Evolutionary conservation across 345 rosid species (phyloP), one percentile per base, ranked within the genome.

Genomic region (Hypericum perforatum): DNA sequence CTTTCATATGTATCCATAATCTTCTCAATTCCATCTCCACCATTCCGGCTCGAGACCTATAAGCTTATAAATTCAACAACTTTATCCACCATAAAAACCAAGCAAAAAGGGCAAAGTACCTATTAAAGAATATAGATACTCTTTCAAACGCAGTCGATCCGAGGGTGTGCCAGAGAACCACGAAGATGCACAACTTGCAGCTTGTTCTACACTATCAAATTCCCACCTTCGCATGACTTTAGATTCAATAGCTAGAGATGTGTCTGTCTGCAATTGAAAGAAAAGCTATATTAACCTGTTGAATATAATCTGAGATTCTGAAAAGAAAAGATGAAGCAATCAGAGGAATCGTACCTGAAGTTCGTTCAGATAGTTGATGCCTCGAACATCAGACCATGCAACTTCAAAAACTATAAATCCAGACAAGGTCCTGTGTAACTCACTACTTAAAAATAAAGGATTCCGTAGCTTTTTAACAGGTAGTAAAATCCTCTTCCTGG

Each of bases 391-490:
- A 15, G 59, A 72, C 99, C 94, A 89, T 41, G 77, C 63, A 51
- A 94, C 80, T 74, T 89, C 97, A 62, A 94, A 94, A 48, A 94
- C 87, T 53, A 94, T 94, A 61, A 94, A 89, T 55, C 99, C 99
- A 39, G 79, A 76, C 57, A 94, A 69, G 16, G 84, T 84, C 72
- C 82, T 72, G 61, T 76, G 92, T 74, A 94, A 63, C 75, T 86
- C 85, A 54, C 74, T 72, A 41, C 64, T 86, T 11, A 84, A 63
- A 55, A 55, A 72, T 74, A 86, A 76, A 41, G 84, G 56, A 54
- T 80, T 74, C 8, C 62, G 74, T 43, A 94, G 71, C 50, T 78
- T 84, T 80, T 89, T 79, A 57, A 84, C 92, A 36, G 92, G 97
- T 41, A 75, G 63, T 44, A 76, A 70, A 55, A 59, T 73, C 59